Evolutionary conservation across 2,329 filamentous ascomycete genomes (phyloP), one percentile per base, ranked within the genome.

Genomic region (Fusarium buharicum): DNA sequence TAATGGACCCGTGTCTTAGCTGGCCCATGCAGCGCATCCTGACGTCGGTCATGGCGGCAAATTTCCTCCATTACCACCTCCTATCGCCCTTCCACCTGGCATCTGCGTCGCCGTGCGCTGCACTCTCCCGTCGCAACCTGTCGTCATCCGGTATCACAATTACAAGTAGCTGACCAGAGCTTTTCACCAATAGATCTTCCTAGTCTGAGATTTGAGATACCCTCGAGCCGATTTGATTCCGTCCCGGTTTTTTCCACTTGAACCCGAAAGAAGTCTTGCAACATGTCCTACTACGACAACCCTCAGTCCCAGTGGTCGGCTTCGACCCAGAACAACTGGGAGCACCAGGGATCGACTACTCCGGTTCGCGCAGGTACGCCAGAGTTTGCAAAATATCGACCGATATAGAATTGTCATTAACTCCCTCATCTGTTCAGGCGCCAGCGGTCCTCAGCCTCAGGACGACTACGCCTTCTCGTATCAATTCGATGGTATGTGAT

Each of bases 391-490:
- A 40, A 48, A 20, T 4, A 43, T 18, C 41, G 27, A 27, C 14
- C 31, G 20, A 41, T 40, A 13, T 6, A 43, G 46, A 18, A 18
- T 12, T n/a, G n/a, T 51, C 31, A 41, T 55, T 66, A 52, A 64
- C 49, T 41, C 62, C 40, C 44, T 47, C 18, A 45, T 46, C 39
- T 27, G 30, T 36, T 37, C 38, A 92, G 90, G 90, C 78, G 86
- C 90, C 62, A 92, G 85, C 77, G 93, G 90, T 55, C 88, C 90
- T 46, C 86, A 87, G 66, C 85, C 88, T 50, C 86, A 87, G 70
- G 91, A 94, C 67, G 92, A 96, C 59, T 84, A 86, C 72, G 92
- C 93, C 57, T 97, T 96, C 76, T 87, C 87, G 68, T 89, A 90
- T 75, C 93, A 97, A 79, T 90, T 96, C 77, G 93, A 96, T 81